A percentile compares a stretch with the other conserved stretches of the same genome.
Conservation (phyloP, 257 asterid species). For the Knoxia roxburghii region DNA sequence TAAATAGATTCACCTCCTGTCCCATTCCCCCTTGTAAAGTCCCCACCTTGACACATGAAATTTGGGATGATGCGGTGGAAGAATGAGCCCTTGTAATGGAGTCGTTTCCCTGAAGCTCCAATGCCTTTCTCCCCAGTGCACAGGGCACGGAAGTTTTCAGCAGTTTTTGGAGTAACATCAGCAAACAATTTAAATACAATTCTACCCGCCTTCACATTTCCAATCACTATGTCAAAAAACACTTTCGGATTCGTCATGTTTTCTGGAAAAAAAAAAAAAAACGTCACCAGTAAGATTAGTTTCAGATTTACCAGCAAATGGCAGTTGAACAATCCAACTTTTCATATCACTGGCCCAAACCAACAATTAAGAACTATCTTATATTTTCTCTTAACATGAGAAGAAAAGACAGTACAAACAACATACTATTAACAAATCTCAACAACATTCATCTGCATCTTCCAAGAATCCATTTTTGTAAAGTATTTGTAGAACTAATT, state of each 20-base stretch:
- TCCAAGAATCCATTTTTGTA: too few relatives aligned
- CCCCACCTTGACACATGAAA: slow-evolving; percentile 89
- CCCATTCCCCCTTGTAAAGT: slow-evolving; percentile 63
- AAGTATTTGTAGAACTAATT: too few relatives aligned
- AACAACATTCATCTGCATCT: too few relatives aligned
- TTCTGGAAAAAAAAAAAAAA: background rate
- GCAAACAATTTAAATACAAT: slow-evolving; percentile 63
- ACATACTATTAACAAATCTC: too few relatives aligned
- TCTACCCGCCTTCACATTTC: slow-evolving; percentile 53
- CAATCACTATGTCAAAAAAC: slow-evolving; percentile 69
- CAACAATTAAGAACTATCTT: too few relatives aligned
- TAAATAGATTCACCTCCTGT: slow-evolving; percentile 76
- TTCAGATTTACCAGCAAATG: background rate
- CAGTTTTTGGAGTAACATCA: slow-evolving; percentile 58
- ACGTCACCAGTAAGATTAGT: too few relatives aligned
- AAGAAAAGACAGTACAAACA: too few relatives aligned
- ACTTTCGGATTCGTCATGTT: slow-evolving; percentile 69
- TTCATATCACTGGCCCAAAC: too few relatives aligned
- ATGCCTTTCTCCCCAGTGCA: slow-evolving; percentile 75
- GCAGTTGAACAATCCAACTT: background rate
- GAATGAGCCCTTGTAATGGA: slow-evolving; percentile 68
- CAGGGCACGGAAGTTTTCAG: slow-evolving; percentile 67
- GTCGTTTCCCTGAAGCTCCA: slow-evolving; percentile 49
- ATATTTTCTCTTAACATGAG: too few relatives aligned
- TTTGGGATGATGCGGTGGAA: slow-evolving; percentile 67